Evolutionary conservation across 2,329 filamentous ascomycete genomes (phyloP).

Genomic region (Septoria linicola): DNA sequence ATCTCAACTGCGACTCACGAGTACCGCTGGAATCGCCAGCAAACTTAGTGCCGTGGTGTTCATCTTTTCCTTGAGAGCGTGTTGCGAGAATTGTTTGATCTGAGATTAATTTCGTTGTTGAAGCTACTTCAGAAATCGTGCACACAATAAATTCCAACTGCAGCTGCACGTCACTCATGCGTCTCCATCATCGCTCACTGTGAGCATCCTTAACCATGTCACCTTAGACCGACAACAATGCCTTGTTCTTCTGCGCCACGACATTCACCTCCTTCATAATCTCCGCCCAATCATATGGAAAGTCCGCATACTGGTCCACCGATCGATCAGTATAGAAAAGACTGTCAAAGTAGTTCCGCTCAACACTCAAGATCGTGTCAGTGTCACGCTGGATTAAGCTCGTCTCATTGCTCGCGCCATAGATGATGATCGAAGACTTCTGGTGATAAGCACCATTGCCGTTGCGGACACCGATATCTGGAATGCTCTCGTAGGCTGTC

Average conservation of each 20-base stretch:
- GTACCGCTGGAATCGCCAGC: too few species aligned
- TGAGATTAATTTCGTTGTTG: too few species aligned
- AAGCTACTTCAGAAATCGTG: too few species aligned
- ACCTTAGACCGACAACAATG: neutral
- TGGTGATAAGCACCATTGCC: neutral
- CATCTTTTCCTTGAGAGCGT: too few species aligned
- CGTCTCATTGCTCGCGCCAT: neutral
- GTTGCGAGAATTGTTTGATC: too few species aligned
- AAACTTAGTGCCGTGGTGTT: too few species aligned
- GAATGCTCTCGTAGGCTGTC: constrained; percentile 1
- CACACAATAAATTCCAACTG: too few species aligned
- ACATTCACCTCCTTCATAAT: neutral
- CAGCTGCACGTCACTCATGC: too few species aligned
- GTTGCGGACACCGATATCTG: constrained; percentile 5
- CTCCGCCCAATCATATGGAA: neutral
- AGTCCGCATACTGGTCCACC: neutral
- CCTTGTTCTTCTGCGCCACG: neutral
- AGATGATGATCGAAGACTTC: constrained; percentile 6
- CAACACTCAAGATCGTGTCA: neutral
- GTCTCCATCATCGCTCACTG: too few species aligned
- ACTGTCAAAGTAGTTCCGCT: neutral
- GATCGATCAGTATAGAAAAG: neutral
- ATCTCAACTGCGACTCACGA: too few species aligned
- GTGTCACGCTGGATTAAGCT: neutral
- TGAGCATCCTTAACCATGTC: too few species aligned